A percentile compares a stretch with the other conserved stretches of the same genome.
Evolutionary conservation across 2,329 filamentous ascomycete genomes (phyloP).

Genomic region (Zymoseptoria tritici): DNA sequence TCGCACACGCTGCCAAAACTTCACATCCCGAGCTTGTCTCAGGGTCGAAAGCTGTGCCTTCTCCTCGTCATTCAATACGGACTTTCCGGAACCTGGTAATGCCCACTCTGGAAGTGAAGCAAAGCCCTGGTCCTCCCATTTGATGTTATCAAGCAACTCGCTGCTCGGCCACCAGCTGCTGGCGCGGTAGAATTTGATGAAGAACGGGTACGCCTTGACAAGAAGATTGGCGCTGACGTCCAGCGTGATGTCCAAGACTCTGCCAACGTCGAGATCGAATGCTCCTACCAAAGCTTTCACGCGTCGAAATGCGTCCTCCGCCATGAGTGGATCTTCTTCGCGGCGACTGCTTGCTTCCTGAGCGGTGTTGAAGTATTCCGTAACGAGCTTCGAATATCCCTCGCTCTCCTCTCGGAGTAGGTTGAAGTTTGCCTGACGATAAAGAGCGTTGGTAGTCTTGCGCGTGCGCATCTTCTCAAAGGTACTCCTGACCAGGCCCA

Average conservation of each 20-base stretch:
- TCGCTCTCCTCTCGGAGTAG: constrained; percentile 90
- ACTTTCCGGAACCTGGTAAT: constrained; percentile 59
- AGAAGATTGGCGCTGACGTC: constrained; percentile 92
- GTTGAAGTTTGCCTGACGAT: constrained; percentile 96
- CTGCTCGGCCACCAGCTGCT: constrained; percentile 94
- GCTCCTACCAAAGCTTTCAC: constrained; percentile 93
- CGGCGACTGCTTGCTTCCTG: constrained; percentile 52
- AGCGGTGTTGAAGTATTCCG: constrained; percentile 87
- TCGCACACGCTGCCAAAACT: constrained; percentile 76
- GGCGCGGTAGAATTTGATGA: constrained; percentile 80
- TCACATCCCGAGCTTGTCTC: constrained; percentile 59
- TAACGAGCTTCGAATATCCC: constrained; percentile 92
- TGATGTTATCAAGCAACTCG: constrained; percentile 44
- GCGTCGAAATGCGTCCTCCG: constrained; percentile 79
- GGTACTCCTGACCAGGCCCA: constrained; percentile 76
- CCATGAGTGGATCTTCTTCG: constrained; percentile 68
- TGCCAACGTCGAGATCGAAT: constrained; percentile 91
- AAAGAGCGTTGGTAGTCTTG: constrained; percentile 85
- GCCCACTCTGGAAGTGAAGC: constrained; percentile 81
- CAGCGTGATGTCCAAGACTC: constrained; percentile 86
- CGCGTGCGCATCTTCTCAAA: constrained; percentile 78
- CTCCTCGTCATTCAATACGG: constrained; percentile 61
- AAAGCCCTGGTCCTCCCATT: constrained; percentile 43
- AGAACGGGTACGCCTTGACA: constrained; percentile 88
- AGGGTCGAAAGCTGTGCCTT: constrained; percentile 50